phyloP scores from a whole-genome alignment of 2,329 filamentous ascomycete species.

The Hymenoscyphus scutula region DNA sequence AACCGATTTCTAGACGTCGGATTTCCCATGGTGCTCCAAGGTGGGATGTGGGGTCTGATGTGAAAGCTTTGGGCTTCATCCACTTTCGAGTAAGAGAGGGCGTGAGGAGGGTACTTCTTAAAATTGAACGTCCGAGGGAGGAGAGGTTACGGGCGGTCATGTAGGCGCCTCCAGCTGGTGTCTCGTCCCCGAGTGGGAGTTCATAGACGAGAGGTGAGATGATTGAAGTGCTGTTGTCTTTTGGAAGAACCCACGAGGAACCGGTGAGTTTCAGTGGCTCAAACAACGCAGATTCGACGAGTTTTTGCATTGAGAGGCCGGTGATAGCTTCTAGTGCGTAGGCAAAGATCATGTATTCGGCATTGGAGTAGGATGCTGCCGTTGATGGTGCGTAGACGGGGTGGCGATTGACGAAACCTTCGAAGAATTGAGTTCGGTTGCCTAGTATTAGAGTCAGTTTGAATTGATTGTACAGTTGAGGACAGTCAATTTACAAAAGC shows the following conservation, averaged over 20 bases:
- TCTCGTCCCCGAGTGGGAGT: neutral
- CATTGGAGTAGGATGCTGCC: constrained; percentile 39
- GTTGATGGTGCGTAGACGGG: constrained; percentile 36
- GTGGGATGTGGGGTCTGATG: constrained; percentile 21
- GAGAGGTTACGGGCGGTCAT: neutral
- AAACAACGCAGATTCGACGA: constrained; percentile 36
- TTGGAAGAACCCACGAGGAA: constrained; percentile 27
- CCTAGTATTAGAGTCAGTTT: neutral
- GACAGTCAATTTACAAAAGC: neutral
- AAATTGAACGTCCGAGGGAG: neutral
- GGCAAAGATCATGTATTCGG: constrained; percentile 38
- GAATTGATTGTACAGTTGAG: neutral
- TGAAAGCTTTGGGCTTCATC: constrained; percentile 29
- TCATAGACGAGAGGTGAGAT: constrained; percentile 27
- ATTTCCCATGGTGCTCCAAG: constrained; percentile 34
- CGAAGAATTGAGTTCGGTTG: constrained; percentile 11
- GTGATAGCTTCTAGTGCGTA: constrained; percentile 42
- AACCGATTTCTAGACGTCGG: constrained; percentile 16
- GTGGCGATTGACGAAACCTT: constrained; percentile 29
- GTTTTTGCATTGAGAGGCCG: constrained; percentile 30
- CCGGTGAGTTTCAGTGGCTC: constrained; percentile 34
- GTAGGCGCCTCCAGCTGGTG: neutral
- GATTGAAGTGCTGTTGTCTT: constrained; percentile 27
- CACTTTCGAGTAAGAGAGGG: constrained; percentile 28
- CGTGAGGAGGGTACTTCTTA: constrained; percentile 8